These are phyloP conservation scores for Rhizophora mangle DNA, from an alignment of 345 rosid species.

Conservation along the genomic window DNA sequence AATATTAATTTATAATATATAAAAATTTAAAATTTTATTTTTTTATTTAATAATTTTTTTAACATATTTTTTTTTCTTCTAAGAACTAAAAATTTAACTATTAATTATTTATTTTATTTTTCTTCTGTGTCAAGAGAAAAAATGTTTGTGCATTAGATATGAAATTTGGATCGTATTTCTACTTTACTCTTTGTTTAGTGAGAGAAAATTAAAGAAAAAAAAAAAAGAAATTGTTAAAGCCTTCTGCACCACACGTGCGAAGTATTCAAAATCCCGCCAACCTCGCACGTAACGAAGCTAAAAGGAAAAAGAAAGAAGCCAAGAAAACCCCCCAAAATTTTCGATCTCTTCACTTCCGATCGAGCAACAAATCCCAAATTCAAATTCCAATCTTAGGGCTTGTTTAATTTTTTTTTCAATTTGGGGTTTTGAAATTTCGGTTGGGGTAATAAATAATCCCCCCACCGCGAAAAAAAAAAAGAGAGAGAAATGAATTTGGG, in stretches of 20 bases:
- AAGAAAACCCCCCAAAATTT: not conserved
- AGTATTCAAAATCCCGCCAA: conserved; percentile 8
- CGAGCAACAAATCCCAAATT: not conserved
- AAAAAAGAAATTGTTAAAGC: not conserved
- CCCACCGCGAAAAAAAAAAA: not conserved
- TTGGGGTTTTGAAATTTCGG: conserved; percentile 4
- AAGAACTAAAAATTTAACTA: too few species aligned
- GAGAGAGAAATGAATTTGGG: conserved; percentile 26
- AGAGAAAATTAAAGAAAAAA: not conserved
- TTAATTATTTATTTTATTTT: too few species aligned
- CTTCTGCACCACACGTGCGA: not conserved
- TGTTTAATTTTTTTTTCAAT: not conserved
- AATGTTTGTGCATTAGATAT: too few species aligned
- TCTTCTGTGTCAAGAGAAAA: too few species aligned
- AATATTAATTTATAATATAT: too few species aligned
- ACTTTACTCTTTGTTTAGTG: too few species aligned
- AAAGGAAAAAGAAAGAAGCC: not conserved
- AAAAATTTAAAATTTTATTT: too few species aligned
- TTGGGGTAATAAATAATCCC: too few species aligned
- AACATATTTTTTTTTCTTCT: too few species aligned
- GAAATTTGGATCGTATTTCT: not conserved
- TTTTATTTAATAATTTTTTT: too few species aligned
- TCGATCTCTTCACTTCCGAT: not conserved
- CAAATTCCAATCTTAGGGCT: not conserved
- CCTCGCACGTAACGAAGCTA: not conserved